Evolutionary conservation across 352 stramenopile genomes (phyloP), one percentile per base, ranked within the genome.

Genomic region (Globisporangium irregulare): DNA sequence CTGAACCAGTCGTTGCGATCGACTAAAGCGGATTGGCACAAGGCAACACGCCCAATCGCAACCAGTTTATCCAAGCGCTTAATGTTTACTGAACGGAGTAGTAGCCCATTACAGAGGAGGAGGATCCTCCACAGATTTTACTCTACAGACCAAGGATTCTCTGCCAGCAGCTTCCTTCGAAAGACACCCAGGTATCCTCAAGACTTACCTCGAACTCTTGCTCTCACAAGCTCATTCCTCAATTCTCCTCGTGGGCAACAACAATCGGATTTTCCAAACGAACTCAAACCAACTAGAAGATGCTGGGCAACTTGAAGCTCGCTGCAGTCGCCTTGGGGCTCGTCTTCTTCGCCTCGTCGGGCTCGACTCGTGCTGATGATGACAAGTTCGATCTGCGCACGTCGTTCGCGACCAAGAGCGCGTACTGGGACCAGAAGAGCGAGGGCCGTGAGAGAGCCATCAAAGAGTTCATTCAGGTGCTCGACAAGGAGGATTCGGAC

Each of bases 371-470:
- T 4, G 41, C 41, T 18, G 41, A 48, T 18, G 41, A 43, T 43
- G 36, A 18, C 36, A 43, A 43, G 14, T 59, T 68, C 7, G 54
- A 68, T 27, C 24, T 43, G 25, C 24, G 51, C n/a, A 29, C 9
- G 51, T 55, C 62, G 41, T 75, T 81, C 62, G 72, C 74, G 18
- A 81, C 74, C 62, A 81, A 81, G 67, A 81, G 72, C 3, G 27
- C 51, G 58, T 81, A 81, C 62, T 74, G 72, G 72, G 62, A 75
- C 59, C 75, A 81, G 59, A 58, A 56, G 25, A 36, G 10, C 8
- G 18, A 25, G 22, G 24, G 41, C 4, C 6, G 3, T 1, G 20
- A 25, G 36, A n/a, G 7, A 1, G 8, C 9, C 24, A 38, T 41
- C 25, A 50, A 48, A 6, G 2, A 32, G 3, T 2, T 29, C 41